These are phyloP conservation scores for Stentor roeselii DNA, from an alignment of 73 alveolate species.

Conservation along the genomic window DNA sequence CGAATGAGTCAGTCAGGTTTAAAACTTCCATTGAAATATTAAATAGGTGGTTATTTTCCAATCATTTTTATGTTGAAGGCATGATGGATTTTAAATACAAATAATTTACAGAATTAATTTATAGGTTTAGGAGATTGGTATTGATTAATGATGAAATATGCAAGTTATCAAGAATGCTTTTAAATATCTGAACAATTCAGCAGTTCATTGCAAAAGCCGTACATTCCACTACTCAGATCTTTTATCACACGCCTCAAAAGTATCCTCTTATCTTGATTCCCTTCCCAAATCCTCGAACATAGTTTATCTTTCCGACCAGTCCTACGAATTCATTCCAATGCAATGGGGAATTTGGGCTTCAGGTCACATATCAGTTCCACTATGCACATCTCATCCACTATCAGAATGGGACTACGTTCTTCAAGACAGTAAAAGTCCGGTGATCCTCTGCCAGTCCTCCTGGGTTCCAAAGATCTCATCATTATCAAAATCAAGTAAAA, in stretches of 20 bases:
- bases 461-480: background rate
- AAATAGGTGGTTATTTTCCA: too few relatives aligned
- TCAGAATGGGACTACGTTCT: constrained; percentile 38
- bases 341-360: constrained; percentile 31
- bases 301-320: background rate
- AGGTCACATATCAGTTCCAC: constrained; percentile 28
- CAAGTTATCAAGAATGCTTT: background rate
- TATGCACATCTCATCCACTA: constrained; percentile 17
- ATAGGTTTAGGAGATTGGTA: too few relatives aligned
- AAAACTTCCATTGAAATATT: too few relatives aligned
- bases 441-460: constrained; percentile 19
- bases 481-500: background rate
- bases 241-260: background rate
- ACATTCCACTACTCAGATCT: constrained; percentile 5
- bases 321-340: background rate
- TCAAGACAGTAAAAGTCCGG: constrained; percentile 19
- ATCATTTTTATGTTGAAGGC: too few relatives aligned
- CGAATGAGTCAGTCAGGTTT: background rate
- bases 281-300: too few relatives aligned
- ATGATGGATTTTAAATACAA: too few relatives aligned
- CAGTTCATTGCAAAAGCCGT: constrained; percentile 2
- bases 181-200: background rate
- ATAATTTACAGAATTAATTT: too few relatives aligned
- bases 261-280: too few relatives aligned
- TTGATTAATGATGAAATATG: too few relatives aligned